These are phyloP conservation scores for Typha latifolia DNA, from an alignment of 176 grass and related monocot genomes.

Conservation along the genomic window DNA sequence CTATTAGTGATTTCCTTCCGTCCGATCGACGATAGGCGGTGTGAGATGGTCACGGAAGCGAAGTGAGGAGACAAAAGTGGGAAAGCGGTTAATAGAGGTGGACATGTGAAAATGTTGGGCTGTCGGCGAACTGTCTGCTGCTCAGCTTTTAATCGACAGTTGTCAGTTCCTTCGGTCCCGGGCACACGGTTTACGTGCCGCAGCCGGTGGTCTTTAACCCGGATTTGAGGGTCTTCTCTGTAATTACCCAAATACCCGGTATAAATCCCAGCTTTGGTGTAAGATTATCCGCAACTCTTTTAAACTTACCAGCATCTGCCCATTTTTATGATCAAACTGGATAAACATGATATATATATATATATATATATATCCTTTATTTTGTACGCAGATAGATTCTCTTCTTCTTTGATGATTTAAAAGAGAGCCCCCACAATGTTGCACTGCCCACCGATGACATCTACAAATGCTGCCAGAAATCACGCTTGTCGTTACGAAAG, in stretches of 20 bases:
- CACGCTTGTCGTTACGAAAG: neutral
- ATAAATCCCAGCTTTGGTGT: too few relatives aligned
- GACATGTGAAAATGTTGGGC: conserved; percentile 35
- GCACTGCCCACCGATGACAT: neutral
- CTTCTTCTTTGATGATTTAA: too few relatives aligned
- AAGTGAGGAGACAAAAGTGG: neutral
- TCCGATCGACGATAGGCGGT: conserved; percentile 22
- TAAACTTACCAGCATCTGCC: too few relatives aligned
- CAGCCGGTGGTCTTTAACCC: conserved; percentile 11
- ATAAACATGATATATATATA: too few relatives aligned
- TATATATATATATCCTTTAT: too few relatives aligned
- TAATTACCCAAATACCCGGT: conserved; percentile 6
- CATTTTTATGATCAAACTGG: too few relatives aligned
- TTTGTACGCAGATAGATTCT: too few relatives aligned
- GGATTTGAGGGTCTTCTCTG: conserved; percentile 8
- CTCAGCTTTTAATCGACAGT: conserved; percentile 6
- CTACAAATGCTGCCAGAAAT: conserved; percentile 3
- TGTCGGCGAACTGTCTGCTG: conserved; percentile 42
- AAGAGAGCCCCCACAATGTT: too few relatives aligned
- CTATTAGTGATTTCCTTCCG: neutral
- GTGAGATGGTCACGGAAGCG: neutral
- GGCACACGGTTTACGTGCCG: conserved; percentile 7
- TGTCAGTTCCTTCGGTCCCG: conserved; percentile 15
- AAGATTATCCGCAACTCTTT: too few relatives aligned
- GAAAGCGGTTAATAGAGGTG: neutral